Percentiles rank a stretch among this genome's conserved stretches.
phyloP scores from a whole-genome alignment of 2,329 filamentous ascomycete genomes.

The Botrytis deweyae region DNA sequence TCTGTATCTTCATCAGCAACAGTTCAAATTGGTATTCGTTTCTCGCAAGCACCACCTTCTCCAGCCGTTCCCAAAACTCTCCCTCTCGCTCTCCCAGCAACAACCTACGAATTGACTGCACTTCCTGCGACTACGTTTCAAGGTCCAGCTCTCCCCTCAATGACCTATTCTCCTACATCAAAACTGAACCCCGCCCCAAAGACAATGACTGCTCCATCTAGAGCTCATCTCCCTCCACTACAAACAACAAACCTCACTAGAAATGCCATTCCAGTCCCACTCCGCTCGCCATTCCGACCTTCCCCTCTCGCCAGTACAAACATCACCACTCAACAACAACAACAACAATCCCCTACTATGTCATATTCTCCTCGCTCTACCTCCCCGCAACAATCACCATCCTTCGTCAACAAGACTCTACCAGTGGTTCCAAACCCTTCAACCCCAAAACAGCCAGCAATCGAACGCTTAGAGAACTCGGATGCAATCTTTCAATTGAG shows the following conservation, averaged over 20 bases:
- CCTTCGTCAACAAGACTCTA: slow-evolving; percentile 28
- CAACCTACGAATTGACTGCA: slow-evolving; percentile 39
- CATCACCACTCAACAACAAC: slow-evolving; percentile 14
- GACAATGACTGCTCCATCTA: slow-evolving; percentile 6
- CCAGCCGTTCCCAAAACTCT: slow-evolving; percentile 22
- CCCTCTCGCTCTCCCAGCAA: slow-evolving; percentile 37
- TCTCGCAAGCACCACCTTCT: slow-evolving; percentile 52
- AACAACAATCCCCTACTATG: slow-evolving; percentile 20
- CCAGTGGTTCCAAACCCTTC: slow-evolving; percentile 28
- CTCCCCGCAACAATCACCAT: background rate
- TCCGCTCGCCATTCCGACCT: slow-evolving; percentile 18
- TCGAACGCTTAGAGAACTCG: slow-evolving; percentile 38
- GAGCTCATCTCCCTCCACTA: slow-evolving; percentile 16
- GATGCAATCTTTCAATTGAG: slow-evolving; percentile 42
- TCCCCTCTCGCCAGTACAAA: slow-evolving; percentile 19
- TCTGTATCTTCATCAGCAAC: slow-evolving; percentile 66
- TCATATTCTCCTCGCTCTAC: background rate
- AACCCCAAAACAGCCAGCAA: slow-evolving; percentile 24
- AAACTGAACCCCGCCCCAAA: background rate
- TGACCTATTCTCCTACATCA: slow-evolving; percentile 2
- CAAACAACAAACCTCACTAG: slow-evolving; percentile 12
- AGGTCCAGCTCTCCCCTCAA: background rate
- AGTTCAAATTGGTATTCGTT: slow-evolving; percentile 68
- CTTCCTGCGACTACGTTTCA: background rate
- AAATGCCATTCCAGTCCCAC: slow-evolving; percentile 17